These are phyloP conservation scores for Mollisiaceae sp. DNA, from an alignment of 2,329 filamentous ascomycete species.

Conservation along the genomic window DNA sequence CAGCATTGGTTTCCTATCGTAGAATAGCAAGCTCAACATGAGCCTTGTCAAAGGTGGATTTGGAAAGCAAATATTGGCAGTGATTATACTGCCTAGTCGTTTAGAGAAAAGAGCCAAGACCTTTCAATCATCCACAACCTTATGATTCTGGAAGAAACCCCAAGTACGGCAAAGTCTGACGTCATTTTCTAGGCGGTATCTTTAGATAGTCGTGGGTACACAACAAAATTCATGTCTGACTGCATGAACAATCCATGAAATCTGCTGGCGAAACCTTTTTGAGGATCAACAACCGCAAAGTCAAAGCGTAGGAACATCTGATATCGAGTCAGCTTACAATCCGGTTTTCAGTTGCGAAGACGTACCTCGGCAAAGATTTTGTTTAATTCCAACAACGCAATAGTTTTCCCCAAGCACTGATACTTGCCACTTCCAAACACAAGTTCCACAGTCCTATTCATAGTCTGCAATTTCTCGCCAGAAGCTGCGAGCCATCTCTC, in stretches of 20 bases:
- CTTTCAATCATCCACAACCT: no score
- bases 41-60: no score
- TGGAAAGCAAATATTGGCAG: no score
- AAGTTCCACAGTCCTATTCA: constrained; percentile 48
- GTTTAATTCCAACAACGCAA: constrained; percentile 55
- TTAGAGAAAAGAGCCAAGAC: no score
- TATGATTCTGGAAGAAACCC: no score
- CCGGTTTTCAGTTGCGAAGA: background rate
- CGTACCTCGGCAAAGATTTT: constrained; percentile 55
- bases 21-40: no score
- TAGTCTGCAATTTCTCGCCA: constrained; percentile 35
- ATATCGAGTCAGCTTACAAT: background rate
- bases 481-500: constrained; percentile 53
- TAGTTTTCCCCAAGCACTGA: constrained; percentile 52
- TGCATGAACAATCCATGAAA: constrained; percentile 20
- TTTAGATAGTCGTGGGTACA: background rate
- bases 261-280: constrained; percentile 17
- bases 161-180: no score
- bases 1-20: no score
- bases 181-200: no score
- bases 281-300: constrained; percentile 14
- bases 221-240: constrained; percentile 14
- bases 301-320: constrained; percentile 20
- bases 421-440: constrained; percentile 52
- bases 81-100: no score